Evolutionary conservation across 352 stramenopile species (phyloP).

Genomic region (Globisporangium mamillatum): DNA sequence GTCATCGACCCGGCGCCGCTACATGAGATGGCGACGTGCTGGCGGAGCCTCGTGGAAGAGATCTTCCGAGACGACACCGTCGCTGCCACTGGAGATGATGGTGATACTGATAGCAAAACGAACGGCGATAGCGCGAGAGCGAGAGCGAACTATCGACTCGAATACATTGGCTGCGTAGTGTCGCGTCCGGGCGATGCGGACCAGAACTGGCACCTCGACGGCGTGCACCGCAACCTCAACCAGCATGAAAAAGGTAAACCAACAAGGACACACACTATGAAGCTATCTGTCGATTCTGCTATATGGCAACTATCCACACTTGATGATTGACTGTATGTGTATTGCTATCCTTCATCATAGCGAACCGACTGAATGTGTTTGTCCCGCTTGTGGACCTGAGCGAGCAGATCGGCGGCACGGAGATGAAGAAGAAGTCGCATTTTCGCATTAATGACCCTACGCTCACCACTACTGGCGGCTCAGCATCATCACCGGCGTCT

Average conservation of each 20-base stretch:
- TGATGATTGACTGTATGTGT: neutral
- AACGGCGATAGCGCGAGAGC: neutral
- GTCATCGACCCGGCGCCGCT: slow-evolving; percentile 30
- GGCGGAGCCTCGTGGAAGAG: slow-evolving; percentile 23
- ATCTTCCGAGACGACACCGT: slow-evolving; percentile 15
- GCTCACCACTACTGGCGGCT: slow-evolving; percentile 6
- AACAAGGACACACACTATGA: too few relatives aligned
- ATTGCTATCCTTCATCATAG: slow-evolving; percentile 17
- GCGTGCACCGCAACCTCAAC: slow-evolving; percentile 52
- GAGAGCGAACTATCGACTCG: slow-evolving; percentile 30
- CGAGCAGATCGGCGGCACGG: slow-evolving; percentile 45
- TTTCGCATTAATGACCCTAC: slow-evolving; percentile 30
- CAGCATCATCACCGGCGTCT: slow-evolving; percentile 12
- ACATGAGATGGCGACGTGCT: slow-evolving; percentile 28
- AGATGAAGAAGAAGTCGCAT: slow-evolving; percentile 68
- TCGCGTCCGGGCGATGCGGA: slow-evolving; percentile 51
- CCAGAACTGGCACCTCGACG: slow-evolving; percentile 84
- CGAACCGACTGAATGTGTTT: slow-evolving; percentile 76
- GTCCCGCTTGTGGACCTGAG: slow-evolving; percentile 58
- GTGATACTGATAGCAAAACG: slow-evolving; percentile 17
- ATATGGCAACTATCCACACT: neutral
- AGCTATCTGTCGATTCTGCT: too few relatives aligned
- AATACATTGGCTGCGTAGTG: slow-evolving; percentile 75
- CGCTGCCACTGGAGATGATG: slow-evolving; percentile 16
- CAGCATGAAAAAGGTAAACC: slow-evolving; percentile 47